These are phyloP conservation scores for Pinus albicaulis DNA, from an alignment of 75 land plant genomes.

Conservation along the genomic window DNA sequence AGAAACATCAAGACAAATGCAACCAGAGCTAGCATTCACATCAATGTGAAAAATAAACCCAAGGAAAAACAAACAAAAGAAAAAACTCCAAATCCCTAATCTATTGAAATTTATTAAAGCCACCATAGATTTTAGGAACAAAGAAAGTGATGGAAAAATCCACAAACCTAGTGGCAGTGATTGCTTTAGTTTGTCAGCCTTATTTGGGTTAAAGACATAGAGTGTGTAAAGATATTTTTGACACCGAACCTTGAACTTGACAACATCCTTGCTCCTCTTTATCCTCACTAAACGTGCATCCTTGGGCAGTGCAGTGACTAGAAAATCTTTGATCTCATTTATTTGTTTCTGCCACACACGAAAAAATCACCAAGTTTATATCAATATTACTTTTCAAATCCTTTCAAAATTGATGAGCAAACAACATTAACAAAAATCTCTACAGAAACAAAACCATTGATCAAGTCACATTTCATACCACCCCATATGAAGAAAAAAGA, in stretches of 20 bases:
- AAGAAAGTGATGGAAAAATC: neutral
- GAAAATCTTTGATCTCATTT: conserved; percentile 91
- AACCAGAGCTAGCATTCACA: neutral
- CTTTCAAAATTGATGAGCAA: neutral
- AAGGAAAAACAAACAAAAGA: no score
- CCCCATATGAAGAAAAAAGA: neutral
- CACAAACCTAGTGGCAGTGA: conserved; percentile 78
- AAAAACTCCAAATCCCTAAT: neutral
- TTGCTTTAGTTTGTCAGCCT: conserved; percentile 90
- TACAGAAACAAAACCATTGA: neutral
- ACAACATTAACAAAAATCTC: neutral
- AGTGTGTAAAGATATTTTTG: conserved; percentile 82
- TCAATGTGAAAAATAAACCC: neutral
- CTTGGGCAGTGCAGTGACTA: conserved; percentile 84
- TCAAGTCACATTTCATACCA: neutral
- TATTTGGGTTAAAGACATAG: conserved; percentile 75
- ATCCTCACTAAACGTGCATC: conserved; percentile 86
- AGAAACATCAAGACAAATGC: neutral
- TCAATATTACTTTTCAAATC: neutral
- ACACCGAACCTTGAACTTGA: conserved; percentile 91
- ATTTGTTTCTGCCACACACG: conserved; percentile 73
- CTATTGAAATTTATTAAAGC: neutral
- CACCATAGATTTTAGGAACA: neutral
- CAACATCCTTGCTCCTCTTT: conserved; percentile 80
- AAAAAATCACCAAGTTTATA: neutral